Evolutionary conservation across 2,329 filamentous ascomycete species (phyloP).

Genomic region (Neofusicoccum laricinum): DNA sequence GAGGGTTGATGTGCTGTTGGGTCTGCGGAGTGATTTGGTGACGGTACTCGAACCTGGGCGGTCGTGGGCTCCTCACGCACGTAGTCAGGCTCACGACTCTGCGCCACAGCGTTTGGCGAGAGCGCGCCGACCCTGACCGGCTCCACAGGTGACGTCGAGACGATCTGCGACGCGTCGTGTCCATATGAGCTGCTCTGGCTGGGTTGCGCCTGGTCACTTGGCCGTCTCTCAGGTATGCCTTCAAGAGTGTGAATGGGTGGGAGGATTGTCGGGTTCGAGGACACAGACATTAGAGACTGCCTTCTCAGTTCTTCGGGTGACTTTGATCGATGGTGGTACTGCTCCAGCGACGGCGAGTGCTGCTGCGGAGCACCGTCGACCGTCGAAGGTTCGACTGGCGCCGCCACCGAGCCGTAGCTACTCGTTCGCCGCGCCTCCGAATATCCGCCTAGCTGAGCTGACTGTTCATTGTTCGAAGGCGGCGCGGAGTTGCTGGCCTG

Average conservation of each 20-base stretch:
- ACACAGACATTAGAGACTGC: constrained; percentile 32
- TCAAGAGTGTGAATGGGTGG: constrained; percentile 38
- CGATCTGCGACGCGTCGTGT: constrained; percentile 26
- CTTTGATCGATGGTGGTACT: constrained; percentile 45
- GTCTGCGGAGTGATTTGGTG: constrained; percentile 19
- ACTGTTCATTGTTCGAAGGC: neutral
- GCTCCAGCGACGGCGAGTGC: constrained; percentile 44
- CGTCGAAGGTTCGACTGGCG: constrained; percentile 40
- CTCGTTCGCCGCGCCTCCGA: constrained; percentile 28
- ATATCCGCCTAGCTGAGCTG: neutral
- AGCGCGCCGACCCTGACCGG: neutral
- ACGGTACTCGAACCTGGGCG: constrained; percentile 27
- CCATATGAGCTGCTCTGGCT: constrained; percentile 20
- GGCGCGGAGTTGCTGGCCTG: neutral
- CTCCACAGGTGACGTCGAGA: constrained; percentile 19
- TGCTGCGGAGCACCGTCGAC: constrained; percentile 33
- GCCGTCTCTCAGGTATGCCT: neutral
- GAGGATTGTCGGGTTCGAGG: constrained; percentile 34
- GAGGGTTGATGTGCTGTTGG: constrained; percentile 19
- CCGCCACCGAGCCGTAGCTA: constrained; percentile 33
- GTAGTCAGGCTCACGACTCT: constrained; percentile 31
- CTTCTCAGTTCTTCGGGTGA: constrained; percentile 44
- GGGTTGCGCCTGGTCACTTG: constrained; percentile 1
- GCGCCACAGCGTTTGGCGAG: constrained; percentile 18
- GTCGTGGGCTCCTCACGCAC: constrained; percentile 28